Evolutionary conservation across 192 early-diverging fungal species (phyloP).

Genomic region (Backusella morwellensis): DNA sequence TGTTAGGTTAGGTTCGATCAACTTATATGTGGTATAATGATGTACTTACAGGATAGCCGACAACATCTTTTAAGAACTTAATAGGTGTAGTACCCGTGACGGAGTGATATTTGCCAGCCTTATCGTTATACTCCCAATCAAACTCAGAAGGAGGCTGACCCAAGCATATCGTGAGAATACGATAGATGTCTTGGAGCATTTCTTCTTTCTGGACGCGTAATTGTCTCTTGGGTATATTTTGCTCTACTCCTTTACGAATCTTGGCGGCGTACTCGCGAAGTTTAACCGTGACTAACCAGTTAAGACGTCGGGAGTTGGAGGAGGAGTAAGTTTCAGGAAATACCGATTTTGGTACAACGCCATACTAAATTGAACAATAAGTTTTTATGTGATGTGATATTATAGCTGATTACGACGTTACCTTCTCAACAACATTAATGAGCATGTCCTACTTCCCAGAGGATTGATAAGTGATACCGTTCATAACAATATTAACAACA

Average conservation of each 20-base stretch:
- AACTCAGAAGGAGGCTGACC: conserved; percentile 72
- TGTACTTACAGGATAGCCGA: conserved; percentile 50
- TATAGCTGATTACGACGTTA: neutral
- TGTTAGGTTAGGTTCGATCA: neutral
- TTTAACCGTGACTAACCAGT: conserved; percentile 62
- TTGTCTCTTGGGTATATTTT: conserved; percentile 36
- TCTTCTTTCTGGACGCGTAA: conserved; percentile 55
- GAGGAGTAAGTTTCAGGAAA: conserved; percentile 73
- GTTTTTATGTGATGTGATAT: neutral
- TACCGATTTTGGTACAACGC: conserved; percentile 64
- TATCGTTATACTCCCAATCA: conserved; percentile 67
- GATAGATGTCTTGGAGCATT: conserved; percentile 67
- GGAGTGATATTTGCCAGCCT: conserved; percentile 64
- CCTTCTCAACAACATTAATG: conserved; percentile 69
- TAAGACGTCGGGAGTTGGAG: conserved; percentile 58
- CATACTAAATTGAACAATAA: conserved; percentile 42
- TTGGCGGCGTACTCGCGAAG: conserved; percentile 67
- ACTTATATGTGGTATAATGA: neutral
- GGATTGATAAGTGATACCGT: no score
- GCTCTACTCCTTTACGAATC: conserved; percentile 42
- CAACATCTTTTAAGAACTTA: conserved; percentile 58
- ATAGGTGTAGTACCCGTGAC: conserved; percentile 56
- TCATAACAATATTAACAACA: no score
- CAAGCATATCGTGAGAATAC: conserved; percentile 66
- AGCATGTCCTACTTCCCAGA: conserved; percentile 56